These are phyloP conservation scores for Picochlorum sp. DNA, from an alignment of 139 green algal genomes.

Conservation along the genomic window DNA sequence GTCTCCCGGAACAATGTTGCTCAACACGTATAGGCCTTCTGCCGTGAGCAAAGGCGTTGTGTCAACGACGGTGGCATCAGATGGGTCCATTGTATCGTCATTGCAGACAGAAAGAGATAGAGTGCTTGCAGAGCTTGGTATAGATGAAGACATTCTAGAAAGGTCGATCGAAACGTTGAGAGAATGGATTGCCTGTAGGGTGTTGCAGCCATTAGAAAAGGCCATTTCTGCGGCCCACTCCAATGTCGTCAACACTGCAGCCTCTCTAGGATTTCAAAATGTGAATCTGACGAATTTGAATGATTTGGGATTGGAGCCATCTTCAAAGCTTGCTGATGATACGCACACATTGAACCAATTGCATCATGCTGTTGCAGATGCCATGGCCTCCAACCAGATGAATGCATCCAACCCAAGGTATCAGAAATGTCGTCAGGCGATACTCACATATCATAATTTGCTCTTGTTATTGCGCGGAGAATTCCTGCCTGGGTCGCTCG, in stretches of 20 bases:
- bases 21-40: slow-evolving; percentile 16
- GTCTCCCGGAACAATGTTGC: no score
- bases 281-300: slow-evolving; percentile 31
- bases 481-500: slow-evolving; percentile 38
- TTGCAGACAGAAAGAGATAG: slow-evolving; percentile 13
- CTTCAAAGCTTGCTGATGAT: background rate
- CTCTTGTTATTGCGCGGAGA: slow-evolving; percentile 47
- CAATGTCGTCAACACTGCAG: slow-evolving; percentile 26
- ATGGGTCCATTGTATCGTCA: slow-evolving; percentile 23
- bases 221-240: slow-evolving; percentile 31
- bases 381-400: no score
- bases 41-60: slow-evolving; percentile 17
- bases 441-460: slow-evolving; percentile 51
- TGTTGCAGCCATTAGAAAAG: slow-evolving; percentile 52
- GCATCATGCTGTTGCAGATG: background rate
- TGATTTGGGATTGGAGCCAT: slow-evolving; percentile 10
- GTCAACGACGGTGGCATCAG: slow-evolving; percentile 1
- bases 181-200: slow-evolving; percentile 49
- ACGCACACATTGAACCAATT: slow-evolving; percentile 6
- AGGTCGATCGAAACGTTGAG: slow-evolving; percentile 51
- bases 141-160: slow-evolving; percentile 22
- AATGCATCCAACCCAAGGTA: no score
- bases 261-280: slow-evolving; percentile 14
- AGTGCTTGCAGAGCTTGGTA: slow-evolving; percentile 25
- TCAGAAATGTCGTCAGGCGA: slow-evolving; percentile 29